Evolutionary conservation across 331 rosid species (phyloP).

Genomic region (Malus hybrid): DNA sequence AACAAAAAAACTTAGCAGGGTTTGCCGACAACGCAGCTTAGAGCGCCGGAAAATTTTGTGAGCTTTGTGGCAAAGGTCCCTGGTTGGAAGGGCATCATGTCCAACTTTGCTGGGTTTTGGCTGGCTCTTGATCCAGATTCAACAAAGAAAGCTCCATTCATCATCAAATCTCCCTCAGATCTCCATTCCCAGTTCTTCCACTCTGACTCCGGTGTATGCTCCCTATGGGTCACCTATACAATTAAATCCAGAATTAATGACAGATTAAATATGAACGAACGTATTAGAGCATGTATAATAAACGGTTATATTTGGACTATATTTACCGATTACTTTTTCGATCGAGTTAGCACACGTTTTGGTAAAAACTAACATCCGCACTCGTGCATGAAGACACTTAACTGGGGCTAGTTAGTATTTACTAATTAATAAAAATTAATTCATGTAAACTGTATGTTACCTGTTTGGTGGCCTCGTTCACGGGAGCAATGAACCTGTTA

Average conservation of each 20-base stretch:
- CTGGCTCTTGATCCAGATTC: conserved; percentile 29
- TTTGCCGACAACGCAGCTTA: conserved; percentile 16
- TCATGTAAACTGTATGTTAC: not conserved
- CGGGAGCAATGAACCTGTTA: conserved; percentile 46
- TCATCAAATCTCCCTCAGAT: conserved; percentile 50
- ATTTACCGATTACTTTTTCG: not conserved
- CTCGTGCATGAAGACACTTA: not conserved
- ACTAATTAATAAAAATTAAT: not conserved
- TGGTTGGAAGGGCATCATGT: conserved; percentile 44
- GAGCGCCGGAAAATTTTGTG: conserved; percentile 47
- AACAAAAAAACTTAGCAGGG: not conserved
- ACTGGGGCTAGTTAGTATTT: not conserved
- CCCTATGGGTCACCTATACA: conserved; percentile 58
- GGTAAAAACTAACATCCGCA: not conserved
- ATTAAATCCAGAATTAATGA: not conserved
- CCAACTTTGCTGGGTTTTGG: conserved; percentile 16
- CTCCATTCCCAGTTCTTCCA: conserved; percentile 82
- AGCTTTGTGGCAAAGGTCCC: conserved; percentile 40
- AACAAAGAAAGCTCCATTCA: conserved; percentile 63
- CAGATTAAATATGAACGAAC: not conserved
- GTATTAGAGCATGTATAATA: not conserved
- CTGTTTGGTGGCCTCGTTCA: not conserved
- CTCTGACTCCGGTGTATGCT: conserved; percentile 13
- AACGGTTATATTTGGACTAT: not conserved
- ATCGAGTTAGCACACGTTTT: not conserved